These are phyloP conservation scores for Boletus coffeatus DNA, from an alignment of 1,284 basidiomycete genomes.

Conservation along the genomic window DNA sequence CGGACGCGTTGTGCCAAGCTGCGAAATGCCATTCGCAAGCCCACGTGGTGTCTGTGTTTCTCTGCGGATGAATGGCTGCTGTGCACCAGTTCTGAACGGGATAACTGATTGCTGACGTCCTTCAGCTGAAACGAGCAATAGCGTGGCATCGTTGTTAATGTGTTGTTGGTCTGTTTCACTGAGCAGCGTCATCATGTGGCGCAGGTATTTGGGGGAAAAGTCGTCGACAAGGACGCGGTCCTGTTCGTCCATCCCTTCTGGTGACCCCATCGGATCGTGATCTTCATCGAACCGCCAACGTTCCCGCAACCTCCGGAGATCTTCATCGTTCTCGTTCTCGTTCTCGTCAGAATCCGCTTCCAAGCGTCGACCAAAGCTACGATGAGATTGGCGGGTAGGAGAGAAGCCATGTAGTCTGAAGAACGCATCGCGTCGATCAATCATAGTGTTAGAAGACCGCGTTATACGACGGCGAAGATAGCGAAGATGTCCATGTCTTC, in stretches of 20 bases:
- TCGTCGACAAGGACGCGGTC: slow-evolving; percentile 40
- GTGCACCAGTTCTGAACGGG: slow-evolving; percentile 34
- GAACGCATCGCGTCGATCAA: slow-evolving; percentile 64
- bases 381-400: slow-evolving; percentile 10
- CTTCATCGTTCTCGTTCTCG: slow-evolving; percentile 43
- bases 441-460: slow-evolving; percentile 72
- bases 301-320: slow-evolving; percentile 45
- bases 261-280: slow-evolving; percentile 51
- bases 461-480: slow-evolving; percentile 70
- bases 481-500: slow-evolving; percentile 39
- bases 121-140: slow-evolving; percentile 35
- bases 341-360: slow-evolving; percentile 31
- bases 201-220: slow-evolving; percentile 55
- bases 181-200: slow-evolving; percentile 51
- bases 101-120: slow-evolving; percentile 35
- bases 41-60: slow-evolving; percentile 32
- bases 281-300: slow-evolving; percentile 70
- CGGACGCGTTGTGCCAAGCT: slow-evolving; percentile 21
- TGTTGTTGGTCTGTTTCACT: slow-evolving; percentile 39
- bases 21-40: slow-evolving; percentile 28
- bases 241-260: slow-evolving; percentile 62
- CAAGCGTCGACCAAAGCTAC: slow-evolving; percentile 14
- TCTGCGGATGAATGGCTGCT: slow-evolving; percentile 35
- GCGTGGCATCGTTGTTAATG: slow-evolving; percentile 41
- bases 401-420: slow-evolving; percentile 25